Evolutionary conservation across 176 grass and related monocot species (phyloP), one percentile per base, ranked within the genome.

Genomic region (Avena atlantica): DNA sequence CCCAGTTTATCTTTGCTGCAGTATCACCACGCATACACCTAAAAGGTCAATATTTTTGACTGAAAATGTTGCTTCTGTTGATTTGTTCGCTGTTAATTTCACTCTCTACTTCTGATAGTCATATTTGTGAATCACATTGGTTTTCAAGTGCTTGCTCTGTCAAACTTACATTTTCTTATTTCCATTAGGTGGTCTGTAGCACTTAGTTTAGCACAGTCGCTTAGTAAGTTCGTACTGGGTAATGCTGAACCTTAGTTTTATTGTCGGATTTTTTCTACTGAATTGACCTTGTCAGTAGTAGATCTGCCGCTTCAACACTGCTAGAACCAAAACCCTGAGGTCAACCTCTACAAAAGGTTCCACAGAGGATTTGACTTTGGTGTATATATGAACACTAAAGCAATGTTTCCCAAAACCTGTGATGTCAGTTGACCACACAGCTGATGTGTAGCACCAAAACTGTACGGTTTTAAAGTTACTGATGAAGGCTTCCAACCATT

Each of bases 191-290:
- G 20, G 2, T 70, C 40, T 14, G 47, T 77, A 62, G 42, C 52
- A 70, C 40, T 40, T 23, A 65, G 8, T 81, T 63, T 77, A 81
- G 81, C 52, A 90, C 45, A 16, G 8, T 58, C 61, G 70, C 50
- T 60, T 82, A 24, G 31, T 76, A 61, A 42, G 40, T 42, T 42
- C 40, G 6, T 42, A 42, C 66, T 25, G 12, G 59, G 75, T 52
- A 55, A 61, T 57, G 16, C 42, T 42, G 49, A 80, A 50, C 69
- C 44, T 81, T 16, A 53, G 19, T 81, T 20, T 76, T 31, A 12
- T 78, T 55, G 51, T 75, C 20, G 4, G 10, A 67, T 58, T 74
- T 50, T 4, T 27, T 10, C 25, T 21, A 42, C 83, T 2, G 40
- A 67, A 25, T 59, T 82, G 61, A 60, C 25, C 48, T 50, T 29